Evolutionary conservation across 192 early-diverging fungal species (phyloP), one percentile per base, ranked within the genome.

Genomic region (Umbelopsis isabellina): DNA sequence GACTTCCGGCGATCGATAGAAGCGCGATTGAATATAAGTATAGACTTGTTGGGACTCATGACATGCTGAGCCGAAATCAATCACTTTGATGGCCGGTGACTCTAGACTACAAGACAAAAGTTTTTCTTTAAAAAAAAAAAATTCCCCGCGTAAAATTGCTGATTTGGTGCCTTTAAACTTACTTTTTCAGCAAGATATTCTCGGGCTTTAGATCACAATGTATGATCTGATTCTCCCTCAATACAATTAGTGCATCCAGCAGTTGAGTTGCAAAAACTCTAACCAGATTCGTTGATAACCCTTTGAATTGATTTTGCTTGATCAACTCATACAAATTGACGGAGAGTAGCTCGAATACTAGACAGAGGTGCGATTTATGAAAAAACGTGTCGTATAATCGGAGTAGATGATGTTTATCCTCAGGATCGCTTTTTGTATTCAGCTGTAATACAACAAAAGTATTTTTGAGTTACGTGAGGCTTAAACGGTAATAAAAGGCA

Each of bases 181-280:
- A 91, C 89, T 88, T 91, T 81, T 92, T 93, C 33, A 99, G 84
- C 72, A 99, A 75, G 46, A 98, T 94, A 76, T 99, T 99, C 80
- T 99, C 96, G 4, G 98, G 97, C 77, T 99, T 99, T 65, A 99
- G 87, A 85, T 99, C 98, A 65, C 96, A 96, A 78, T 99, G 98
- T 53, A 99, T 98, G 35, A 98, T 92, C 27, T 90, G 84, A 1
- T 95, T 94, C 77, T 91, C 88, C 77, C 88, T 92, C 22, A 99
- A 76, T 12, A 98, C 85, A 20, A 87, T 90, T 73, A 99, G 84
- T 6, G 94, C 87, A 77, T 98, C 96, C 67, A 99, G 81, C 25
- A 99, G 92, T 78, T 99, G 98, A 15, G 91, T 85, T 3, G 95
- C 90, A 79, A 99, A 92, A 15, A 98, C 91, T 3, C 95, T 88